Evolutionary conservation across 805 yeast species (phyloP), one percentile per base, ranked within the genome.

Genomic region (Helenozyma baotianmanensis): DNA sequence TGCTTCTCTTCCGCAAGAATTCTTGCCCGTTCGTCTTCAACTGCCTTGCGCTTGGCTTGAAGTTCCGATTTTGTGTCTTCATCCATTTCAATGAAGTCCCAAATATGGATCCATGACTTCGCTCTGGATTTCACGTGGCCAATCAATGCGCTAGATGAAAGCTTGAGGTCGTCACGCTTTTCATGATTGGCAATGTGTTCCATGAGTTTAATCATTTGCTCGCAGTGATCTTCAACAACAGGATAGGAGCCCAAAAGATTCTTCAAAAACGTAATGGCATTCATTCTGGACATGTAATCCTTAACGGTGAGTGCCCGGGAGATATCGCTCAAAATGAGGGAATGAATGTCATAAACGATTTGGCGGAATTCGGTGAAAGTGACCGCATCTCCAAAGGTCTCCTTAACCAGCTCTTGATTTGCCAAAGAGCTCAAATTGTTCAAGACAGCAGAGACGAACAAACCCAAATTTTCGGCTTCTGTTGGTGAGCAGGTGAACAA

Each of bases 391-490:
- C 18, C 14, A 23, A 30, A 7, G 30, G 23, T 8, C 49, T 46
- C 4, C 35, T 21, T 1, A 45, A 64, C 75, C 1, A 32, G 28
- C 0, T 46, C 56, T 9, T 58, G 56, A 8, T 53, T 42, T 1
- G 52, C 51, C 68, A 83, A 74, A 42, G 48, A 38, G 35, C 74
- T 72, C 26, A 80, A 60, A 14, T 56, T 58, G 6, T 53, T 58
- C 26, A 86, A 58, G 1, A 82, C 40, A 15, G 75, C 78, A 16
- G 75, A 64, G 45, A 76, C 74, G 45, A 89, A 88, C 9, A 85
- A 56, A 3, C 95, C 95, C 23, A 88, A 54, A 50, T 84, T 83
- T 46, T 88, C 95, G 2, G 95, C 79, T 50, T 89, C 96, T 4
- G 68, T 57, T 0, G 85, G 71, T 0, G 96, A 83, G 33, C 78